Evolutionary conservation across 2,329 filamentous ascomycete species (phyloP).

Genomic region (Helicocarpus griseus): DNA sequence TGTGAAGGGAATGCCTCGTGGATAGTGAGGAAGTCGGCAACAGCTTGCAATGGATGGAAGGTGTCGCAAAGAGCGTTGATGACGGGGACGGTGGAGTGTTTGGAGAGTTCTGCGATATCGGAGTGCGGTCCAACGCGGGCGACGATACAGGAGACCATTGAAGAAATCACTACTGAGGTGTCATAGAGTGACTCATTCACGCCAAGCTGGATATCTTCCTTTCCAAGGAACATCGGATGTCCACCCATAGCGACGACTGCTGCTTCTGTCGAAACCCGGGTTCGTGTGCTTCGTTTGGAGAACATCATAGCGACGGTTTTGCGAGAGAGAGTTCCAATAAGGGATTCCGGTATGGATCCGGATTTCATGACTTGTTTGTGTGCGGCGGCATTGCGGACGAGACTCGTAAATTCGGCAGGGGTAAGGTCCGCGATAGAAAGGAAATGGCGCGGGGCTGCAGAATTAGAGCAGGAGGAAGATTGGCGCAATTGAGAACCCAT

Average conservation of each 20-base stretch:
- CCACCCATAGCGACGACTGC: constrained; percentile 83
- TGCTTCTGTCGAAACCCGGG: constrained; percentile 84
- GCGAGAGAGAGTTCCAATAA: constrained; percentile 57
- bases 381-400: constrained; percentile 71
- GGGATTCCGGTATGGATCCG: constrained; percentile 47
- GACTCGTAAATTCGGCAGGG: constrained; percentile 64
- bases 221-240: constrained; percentile 91
- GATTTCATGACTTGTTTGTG: constrained; percentile 72
- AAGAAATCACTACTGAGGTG: constrained; percentile 86
- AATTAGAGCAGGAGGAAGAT: constrained; percentile 23
- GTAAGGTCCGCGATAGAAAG: constrained; percentile 84
- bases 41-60: constrained; percentile 87
- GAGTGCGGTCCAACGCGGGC: constrained; percentile 67
- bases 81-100: constrained; percentile 66
- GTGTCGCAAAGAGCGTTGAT: constrained; percentile 84
- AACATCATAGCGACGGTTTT: constrained; percentile 93
- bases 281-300: constrained; percentile 89
- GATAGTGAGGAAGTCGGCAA: constrained; percentile 89
- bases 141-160: constrained; percentile 77
- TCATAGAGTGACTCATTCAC: constrained; percentile 93
- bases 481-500: constrained; percentile 20
- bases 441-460: constrained; percentile 60
- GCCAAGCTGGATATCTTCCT: constrained; percentile 91
- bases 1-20: constrained; percentile 60
- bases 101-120: constrained; percentile 62